Percentiles rank a stretch among this genome's conserved stretches.
Evolutionary conservation across 2,329 filamentous ascomycete genomes (phyloP).

Genomic region (Clonostachys sp.): DNA sequence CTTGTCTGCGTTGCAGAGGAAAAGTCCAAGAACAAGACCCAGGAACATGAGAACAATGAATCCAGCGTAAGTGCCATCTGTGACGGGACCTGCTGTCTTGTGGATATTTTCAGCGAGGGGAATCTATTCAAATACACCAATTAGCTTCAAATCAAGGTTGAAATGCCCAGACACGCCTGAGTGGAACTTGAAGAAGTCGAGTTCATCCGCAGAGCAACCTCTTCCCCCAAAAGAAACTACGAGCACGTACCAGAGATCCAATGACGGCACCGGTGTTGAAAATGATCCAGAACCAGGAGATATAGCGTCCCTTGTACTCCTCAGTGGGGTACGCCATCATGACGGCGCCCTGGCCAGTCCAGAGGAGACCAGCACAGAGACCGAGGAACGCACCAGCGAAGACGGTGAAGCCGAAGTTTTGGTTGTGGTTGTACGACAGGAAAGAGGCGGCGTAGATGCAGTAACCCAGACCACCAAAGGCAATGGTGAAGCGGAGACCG

Average conservation of each 20-base stretch:
- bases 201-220: too few species aligned
- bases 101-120: constrained; percentile 71
- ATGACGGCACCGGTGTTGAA: constrained; percentile 92
- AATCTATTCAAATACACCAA: constrained; percentile 31
- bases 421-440: constrained; percentile 7
- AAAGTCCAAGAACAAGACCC: constrained; percentile 66
- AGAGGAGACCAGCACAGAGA: constrained; percentile 74
- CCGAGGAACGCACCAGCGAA: constrained; percentile 75
- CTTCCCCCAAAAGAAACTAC: background rate
- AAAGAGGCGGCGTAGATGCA: constrained; percentile 50
- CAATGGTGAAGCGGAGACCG: constrained; percentile 63
- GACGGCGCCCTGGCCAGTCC: constrained; percentile 79
- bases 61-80: constrained; percentile 79
- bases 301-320: constrained; percentile 78
- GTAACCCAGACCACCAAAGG: constrained; percentile 73
- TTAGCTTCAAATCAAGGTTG: background rate
- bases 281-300: constrained; percentile 90
- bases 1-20: constrained; percentile 65
- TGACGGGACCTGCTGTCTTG: constrained; percentile 48
- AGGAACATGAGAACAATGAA: constrained; percentile 79
- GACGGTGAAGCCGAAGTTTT: constrained; percentile 52
- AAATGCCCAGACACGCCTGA: background rate
- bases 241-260: constrained; percentile 54
- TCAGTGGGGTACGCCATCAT: constrained; percentile 90
- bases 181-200: background rate